Conservation (phyloP, 495 filamentous ascomycete genomes). For the Hyaloscypha finlandica region DNA sequence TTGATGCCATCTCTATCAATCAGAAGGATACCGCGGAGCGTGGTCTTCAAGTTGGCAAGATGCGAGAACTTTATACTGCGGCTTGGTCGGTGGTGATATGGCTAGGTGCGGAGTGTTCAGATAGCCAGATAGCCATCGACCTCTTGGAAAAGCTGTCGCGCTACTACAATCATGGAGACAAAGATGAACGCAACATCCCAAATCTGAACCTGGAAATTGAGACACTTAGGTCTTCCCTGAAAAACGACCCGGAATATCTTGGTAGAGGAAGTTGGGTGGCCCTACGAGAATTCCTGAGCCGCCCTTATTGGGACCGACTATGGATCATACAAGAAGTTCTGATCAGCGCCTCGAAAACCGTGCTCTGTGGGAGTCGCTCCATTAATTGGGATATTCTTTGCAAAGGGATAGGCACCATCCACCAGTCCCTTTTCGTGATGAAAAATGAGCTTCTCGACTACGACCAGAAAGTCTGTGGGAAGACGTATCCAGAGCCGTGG, state of each 20-base stretch:
- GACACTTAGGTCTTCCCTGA: not conserved
- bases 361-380: constrained; percentile 18
- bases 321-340: constrained; percentile 29
- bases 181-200: too few species aligned
- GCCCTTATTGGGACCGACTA: constrained; percentile 22
- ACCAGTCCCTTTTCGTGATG: constrained; percentile 17
- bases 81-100: constrained; percentile 31
- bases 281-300: constrained; percentile 11
- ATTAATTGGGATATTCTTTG: constrained; percentile 31
- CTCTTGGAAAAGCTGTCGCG: constrained; percentile 4
- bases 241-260: constrained; percentile 13
- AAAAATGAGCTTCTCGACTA: constrained; percentile 23
- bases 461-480: too few species aligned
- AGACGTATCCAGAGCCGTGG: not conserved
- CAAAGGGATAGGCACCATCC: constrained; percentile 14
- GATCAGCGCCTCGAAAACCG: not conserved
- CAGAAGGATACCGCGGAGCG: constrained; percentile 36
- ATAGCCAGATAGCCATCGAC: constrained; percentile 13
- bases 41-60: constrained; percentile 33
- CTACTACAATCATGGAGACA: not conserved
- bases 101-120: constrained; percentile 29
- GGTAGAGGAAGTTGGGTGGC: constrained; percentile 16
- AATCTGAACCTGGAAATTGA: not conserved
- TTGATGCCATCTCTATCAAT: constrained; percentile 44
- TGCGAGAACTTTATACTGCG: constrained; percentile 35